A percentile compares a stretch with the other conserved stretches of the same genome.
Conservation (phyloP, 805 yeast genomes). For the Myxozyma sirexii region DNA sequence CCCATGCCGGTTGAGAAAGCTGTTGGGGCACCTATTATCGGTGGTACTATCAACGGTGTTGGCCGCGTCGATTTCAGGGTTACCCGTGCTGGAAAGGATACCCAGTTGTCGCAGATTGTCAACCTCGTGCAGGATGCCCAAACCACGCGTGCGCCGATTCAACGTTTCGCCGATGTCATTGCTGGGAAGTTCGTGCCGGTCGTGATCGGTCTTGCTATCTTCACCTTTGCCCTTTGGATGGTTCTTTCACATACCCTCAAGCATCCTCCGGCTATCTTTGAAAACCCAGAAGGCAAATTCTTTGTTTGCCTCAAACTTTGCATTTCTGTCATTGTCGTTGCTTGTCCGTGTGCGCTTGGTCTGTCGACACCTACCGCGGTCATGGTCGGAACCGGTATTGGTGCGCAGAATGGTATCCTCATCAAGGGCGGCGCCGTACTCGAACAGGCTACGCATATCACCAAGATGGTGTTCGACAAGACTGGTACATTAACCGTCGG, state of each 20-base stretch:
- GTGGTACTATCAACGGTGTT: constrained; percentile 88
- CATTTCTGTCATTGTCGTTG: constrained; percentile 92
- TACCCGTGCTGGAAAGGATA: constrained; percentile 72
- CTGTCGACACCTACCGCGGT: constrained; percentile 98
- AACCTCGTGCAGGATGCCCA: constrained; percentile 87
- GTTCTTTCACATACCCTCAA: constrained; percentile 44
- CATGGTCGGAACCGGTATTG: constrained; percentile 98
- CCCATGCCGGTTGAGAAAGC: constrained; percentile 70
- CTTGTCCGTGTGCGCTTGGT: constrained; percentile 98
- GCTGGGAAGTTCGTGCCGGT: constrained; percentile 85
- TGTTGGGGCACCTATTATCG: constrained; percentile 67
- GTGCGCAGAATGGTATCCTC: constrained; percentile 84
- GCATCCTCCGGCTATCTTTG: constrained; percentile 55
- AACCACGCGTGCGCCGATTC: constrained; percentile 84
- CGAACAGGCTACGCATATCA: constrained; percentile 67
- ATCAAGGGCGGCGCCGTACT: constrained; percentile 92
- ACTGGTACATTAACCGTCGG: constrained; percentile 96
- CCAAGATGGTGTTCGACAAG: constrained; percentile 81
- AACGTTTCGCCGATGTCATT: constrained; percentile 79
- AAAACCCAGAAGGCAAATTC: constrained; percentile 53
- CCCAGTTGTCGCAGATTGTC: constrained; percentile 86
- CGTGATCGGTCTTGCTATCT: constrained; percentile 60
- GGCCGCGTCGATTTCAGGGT: constrained; percentile 72
- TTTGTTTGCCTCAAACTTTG: constrained; percentile 75
- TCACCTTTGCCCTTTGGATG: constrained; percentile 71